Conservation (phyloP, 2,329 filamentous ascomycete species). For the Stachybotrys chlorohalonatus region DNA sequence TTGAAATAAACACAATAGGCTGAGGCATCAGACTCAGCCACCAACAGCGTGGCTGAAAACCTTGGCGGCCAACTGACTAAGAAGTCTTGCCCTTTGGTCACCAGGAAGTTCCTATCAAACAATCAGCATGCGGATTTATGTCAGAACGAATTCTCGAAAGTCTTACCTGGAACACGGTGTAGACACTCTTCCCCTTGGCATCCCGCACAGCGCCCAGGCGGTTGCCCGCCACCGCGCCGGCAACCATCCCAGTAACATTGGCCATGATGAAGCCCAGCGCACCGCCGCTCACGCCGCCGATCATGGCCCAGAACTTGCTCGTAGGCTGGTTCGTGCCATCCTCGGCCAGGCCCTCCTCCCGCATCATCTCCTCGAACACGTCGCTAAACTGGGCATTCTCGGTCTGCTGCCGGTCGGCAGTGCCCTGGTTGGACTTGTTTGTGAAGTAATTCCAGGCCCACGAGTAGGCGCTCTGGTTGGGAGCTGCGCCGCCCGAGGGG, state of each 20-base stretch:
- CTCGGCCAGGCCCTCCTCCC: constrained; percentile 76
- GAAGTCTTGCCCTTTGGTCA: constrained; percentile 67
- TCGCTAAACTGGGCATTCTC: constrained; percentile 79
- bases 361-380: constrained; percentile 83
- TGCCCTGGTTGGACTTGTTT: constrained; percentile 13
- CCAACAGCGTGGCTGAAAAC: constrained; percentile 76
- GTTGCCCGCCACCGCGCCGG: constrained; percentile 88
- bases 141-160: too few relatives aligned
- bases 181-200: constrained; percentile 89
- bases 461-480: constrained; percentile 48
- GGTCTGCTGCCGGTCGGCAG: constrained; percentile 39
- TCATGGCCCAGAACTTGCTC: constrained; percentile 73
- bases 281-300: constrained; percentile 80
- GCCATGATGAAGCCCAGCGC: constrained; percentile 92
- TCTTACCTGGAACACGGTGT: constrained; percentile 65
- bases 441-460: constrained; percentile 66
- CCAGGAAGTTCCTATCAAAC: constrained; percentile 63
- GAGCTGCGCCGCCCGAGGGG: constrained; percentile 30
- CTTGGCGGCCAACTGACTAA: constrained; percentile 77
- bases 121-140: constrained; percentile 4
- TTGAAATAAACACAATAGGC: too few relatives aligned
- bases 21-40: background rate
- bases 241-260: constrained; percentile 81
- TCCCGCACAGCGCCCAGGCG: constrained; percentile 83
- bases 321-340: constrained; percentile 50